Base-by-base conservation (phyloP, 352 stramenopile species). In the Phytophthora chlamydospora region DNA sequence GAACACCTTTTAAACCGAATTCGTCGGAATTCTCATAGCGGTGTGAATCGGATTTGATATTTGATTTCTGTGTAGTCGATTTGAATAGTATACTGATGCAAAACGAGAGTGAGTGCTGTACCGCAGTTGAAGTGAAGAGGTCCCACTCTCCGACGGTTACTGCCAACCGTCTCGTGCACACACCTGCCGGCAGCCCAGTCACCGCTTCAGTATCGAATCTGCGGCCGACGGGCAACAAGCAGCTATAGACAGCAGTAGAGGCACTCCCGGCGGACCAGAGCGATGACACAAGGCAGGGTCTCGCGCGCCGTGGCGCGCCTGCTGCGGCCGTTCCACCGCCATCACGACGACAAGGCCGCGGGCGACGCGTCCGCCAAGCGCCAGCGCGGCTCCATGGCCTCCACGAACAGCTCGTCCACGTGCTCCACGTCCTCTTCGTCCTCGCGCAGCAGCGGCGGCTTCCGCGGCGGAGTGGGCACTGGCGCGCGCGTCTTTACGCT, bases 281-380 rank as follows among this genome's bases (percentile, higher is more conserved):
- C 5, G 24, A 72, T 79, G 59, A 13, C 74, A 7, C 62, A 81
- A 24, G 63, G 67, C 42, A 55, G 68, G 21, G 45, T 85, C 47
- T 82, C 73, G 51, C 71, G 68, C 54, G 65, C 71, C 1, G 64
- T 85, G 52, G 51, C 64, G 57, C 61, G 67, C 33, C 60, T 85
- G 19, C 35, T 83, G 55, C 66, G 67, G 17, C 56, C 73, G 11
- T 79, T 85, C 57, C 73, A 82, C 41, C 69, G 63, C 34, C 67
- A 66, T 32, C 57, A 62, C 43, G 52, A 46, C 17, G 45, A 58
- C 12, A 39, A 39, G 42, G 44, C 39, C 14, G 19, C 16, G 4
- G 32, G 58, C 27, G 60, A 64, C 33, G 17, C 43, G 27, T 35
- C 59, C n/a, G 14, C 40, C 39, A 63, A 64, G 29, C 43, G 39